These are phyloP conservation scores for Deakozyma indianensis DNA, from an alignment of 805 yeast genomes.

Conservation along the genomic window DNA sequence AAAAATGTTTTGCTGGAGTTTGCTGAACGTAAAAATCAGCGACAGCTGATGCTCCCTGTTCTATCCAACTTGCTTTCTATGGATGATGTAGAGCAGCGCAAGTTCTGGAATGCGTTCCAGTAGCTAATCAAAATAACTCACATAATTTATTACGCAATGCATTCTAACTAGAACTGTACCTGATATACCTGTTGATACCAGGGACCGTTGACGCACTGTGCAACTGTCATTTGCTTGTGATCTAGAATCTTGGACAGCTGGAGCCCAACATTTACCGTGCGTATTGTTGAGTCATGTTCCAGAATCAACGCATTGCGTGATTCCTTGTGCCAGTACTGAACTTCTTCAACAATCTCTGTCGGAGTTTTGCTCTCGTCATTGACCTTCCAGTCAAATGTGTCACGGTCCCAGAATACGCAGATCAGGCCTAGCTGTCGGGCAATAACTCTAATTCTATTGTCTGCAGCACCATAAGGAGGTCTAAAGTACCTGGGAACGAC, in stretches of 20 bases:
- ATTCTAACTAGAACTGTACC: background rate
- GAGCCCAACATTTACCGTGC: constrained; percentile 49
- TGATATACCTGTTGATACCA: constrained; percentile 12
- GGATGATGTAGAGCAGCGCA: constrained; percentile 55
- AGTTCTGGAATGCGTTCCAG: constrained; percentile 40
- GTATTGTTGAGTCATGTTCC: constrained; percentile 67
- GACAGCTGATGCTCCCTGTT: constrained; percentile 75
- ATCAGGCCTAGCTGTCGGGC: constrained; percentile 76
- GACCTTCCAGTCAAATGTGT: constrained; percentile 83
- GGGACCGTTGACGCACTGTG: constrained; percentile 56
- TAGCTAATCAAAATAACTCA: too few relatives aligned
- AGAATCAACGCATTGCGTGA: constrained; percentile 47
- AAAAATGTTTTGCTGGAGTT: constrained; percentile 87
- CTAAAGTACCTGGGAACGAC: constrained; percentile 87
- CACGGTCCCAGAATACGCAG: constrained; percentile 82
- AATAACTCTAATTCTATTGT: constrained; percentile 69
- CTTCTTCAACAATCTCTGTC: constrained; percentile 39
- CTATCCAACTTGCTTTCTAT: constrained; percentile 59
- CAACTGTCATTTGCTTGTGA: constrained; percentile 54
- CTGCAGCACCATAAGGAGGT: constrained; percentile 95
- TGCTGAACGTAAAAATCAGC: constrained; percentile 83
- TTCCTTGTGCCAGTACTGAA: constrained; percentile 34
- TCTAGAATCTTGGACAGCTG: constrained; percentile 43
- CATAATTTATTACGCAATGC: constrained; percentile 2
- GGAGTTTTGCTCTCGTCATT: constrained; percentile 37